Percentiles rank a stretch among this genome's conserved stretches.
Conservation (phyloP, 2,329 filamentous ascomycete genomes). For the Colletotrichum eremochloae region DNA sequence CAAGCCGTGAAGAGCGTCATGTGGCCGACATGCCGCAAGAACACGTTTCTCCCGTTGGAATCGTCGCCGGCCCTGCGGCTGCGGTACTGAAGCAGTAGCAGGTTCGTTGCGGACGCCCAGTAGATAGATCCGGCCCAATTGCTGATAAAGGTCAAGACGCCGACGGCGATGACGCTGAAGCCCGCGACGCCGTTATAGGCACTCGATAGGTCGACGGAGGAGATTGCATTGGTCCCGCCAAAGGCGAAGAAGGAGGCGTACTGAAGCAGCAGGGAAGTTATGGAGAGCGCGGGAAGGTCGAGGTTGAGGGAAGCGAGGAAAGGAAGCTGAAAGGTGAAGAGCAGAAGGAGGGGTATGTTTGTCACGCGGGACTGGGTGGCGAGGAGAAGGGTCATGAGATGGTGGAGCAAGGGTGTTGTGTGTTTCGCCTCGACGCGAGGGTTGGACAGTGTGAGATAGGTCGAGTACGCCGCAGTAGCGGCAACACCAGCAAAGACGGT, state of each 20-base stretch:
- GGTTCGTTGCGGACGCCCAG: constrained; percentile 79
- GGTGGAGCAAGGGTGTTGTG: constrained; percentile 67
- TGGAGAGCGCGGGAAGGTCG: constrained; percentile 70
- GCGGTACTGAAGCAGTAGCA: constrained; percentile 64
- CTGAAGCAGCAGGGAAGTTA: constrained; percentile 81
- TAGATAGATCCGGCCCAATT: constrained; percentile 95
- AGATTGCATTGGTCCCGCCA: constrained; percentile 94
- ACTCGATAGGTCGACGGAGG: constrained; percentile 92
- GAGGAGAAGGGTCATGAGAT: constrained; percentile 82
- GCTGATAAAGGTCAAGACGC: constrained; percentile 83
- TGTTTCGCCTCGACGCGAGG: constrained; percentile 3
- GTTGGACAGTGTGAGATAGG: constrained; percentile 54
- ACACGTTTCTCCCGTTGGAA: constrained; percentile 47
- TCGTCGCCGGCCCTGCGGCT: constrained; percentile 47
- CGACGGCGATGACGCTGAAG: constrained; percentile 87
- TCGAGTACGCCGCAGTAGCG: constrained; percentile 53
- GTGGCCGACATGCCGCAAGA: constrained; percentile 68
- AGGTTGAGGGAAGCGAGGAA: constrained; percentile 63
- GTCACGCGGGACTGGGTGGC: constrained; percentile 88
- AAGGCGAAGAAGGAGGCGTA: constrained; percentile 89
- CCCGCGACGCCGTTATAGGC: constrained; percentile 91
- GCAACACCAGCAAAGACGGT: constrained; percentile 64
- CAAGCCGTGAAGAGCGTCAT: constrained; percentile 79
- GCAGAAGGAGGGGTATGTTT: constrained; percentile 86
- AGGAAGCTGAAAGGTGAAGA: constrained; percentile 74